phyloP scores from a whole-genome alignment of 2,329 filamentous ascomycete genomes.

The Monosporascus sp. region DNA sequence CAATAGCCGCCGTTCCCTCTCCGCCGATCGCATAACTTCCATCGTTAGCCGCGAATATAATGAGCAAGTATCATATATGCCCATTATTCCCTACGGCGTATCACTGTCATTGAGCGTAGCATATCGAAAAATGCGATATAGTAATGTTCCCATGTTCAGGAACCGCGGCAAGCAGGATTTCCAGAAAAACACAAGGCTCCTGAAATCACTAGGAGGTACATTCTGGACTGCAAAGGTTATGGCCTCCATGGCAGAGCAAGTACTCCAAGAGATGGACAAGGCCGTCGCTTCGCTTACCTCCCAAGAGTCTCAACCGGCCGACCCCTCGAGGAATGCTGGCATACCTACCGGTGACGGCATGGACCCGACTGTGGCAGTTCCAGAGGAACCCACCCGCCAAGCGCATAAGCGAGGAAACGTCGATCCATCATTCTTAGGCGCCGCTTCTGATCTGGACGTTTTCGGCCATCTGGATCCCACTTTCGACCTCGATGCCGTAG shows the following conservation, averaged over 20 bases:
- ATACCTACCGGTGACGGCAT: conserved; percentile 8
- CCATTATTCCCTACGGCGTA: conserved; percentile 57
- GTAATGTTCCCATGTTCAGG: conserved; percentile 53
- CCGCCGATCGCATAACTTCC: conserved; percentile 52
- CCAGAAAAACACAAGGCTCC: conserved; percentile 46
- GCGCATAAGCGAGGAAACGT: conserved; percentile 21
- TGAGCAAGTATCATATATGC: conserved; percentile 41
- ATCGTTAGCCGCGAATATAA: conserved; percentile 48
- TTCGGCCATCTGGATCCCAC: conserved; percentile 51
- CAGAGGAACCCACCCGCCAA: conserved; percentile 2
- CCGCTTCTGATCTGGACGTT: conserved; percentile 45
- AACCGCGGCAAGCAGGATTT: conserved; percentile 51
- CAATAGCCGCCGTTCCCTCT: conserved; percentile 53
- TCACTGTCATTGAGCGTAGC: conserved; percentile 57
- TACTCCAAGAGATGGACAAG: conserved; percentile 52
- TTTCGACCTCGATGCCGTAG: conserved; percentile 49
- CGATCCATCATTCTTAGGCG: conserved; percentile 38
- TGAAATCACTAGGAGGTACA: conserved; percentile 49
- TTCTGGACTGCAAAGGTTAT: conserved; percentile 55
- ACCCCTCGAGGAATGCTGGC: conserved; percentile 16
- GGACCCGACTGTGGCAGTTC: conserved; percentile 3
- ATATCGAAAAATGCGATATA: conserved; percentile 60
- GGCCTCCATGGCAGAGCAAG: conserved; percentile 48
- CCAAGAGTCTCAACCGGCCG: conserved; percentile 22
- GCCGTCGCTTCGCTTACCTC: conserved; percentile 40